Evolutionary conservation across 2,329 filamentous ascomycete genomes (phyloP), one percentile per base, ranked within the genome.

Genomic region (Phialocephala sp.): DNA sequence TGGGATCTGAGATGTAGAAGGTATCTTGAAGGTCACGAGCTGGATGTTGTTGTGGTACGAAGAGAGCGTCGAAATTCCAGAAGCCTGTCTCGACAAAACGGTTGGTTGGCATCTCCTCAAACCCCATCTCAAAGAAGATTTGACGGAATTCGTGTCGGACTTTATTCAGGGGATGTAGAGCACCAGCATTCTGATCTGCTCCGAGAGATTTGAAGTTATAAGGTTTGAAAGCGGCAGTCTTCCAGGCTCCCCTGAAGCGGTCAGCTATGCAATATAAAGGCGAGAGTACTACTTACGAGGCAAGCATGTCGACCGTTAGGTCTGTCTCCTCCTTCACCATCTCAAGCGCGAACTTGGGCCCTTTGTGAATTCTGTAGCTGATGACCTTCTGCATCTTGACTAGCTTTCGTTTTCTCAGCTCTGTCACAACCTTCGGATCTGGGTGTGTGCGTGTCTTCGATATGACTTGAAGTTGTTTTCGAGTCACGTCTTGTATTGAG

Each of bases 101-200:
- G 80, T 91, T 91, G 59, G 94, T 97, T 15, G 94, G 92, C 95
- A 99, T 98, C 83, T 99, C 95, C 75, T 94, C 90, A 82, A 98
- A 99, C 61, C 94, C 95, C 89, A 97, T 97, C 78, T 97, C 93
- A 81, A 99, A 98, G 88, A 99, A 99, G 77, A 99, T 97, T 77
- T 95, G 91, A 65, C 95, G 86, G 86, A 99, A 97, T 81, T 98
- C 95, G 74, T 92, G 87, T 73, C 95, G 91, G 74, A 98, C 94
- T 84, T 98, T 98, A 82, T 93, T 97, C 72, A 99, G 82, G 76
- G 89, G 88, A 76, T 85, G 90, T 76, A 85, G 79, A 15, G 87
- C 85, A 60, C 87, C 87, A 15, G 87, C 82, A 68, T 84, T 82
- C 77, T 89, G 87, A 72, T 87, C 85, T 2, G 84, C 81, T 24